These are phyloP conservation scores for Pyrenula massariospora DNA, from an alignment of 495 filamentous ascomycete genomes.

Conservation along the genomic window DNA sequence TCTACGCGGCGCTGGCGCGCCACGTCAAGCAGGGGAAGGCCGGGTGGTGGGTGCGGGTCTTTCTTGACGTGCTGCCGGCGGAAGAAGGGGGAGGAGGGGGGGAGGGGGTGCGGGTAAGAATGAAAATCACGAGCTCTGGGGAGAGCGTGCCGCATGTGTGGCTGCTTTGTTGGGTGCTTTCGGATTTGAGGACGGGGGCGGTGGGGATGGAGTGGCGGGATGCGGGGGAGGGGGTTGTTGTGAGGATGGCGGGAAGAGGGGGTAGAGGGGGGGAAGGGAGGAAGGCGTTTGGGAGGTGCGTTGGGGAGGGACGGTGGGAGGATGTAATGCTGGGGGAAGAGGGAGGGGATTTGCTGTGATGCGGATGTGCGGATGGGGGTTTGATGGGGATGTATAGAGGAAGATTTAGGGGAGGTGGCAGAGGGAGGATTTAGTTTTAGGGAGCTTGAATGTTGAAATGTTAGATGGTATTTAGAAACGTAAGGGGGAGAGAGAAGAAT, in stretches of 20 bases:
- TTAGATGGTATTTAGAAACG: too few relatives aligned
- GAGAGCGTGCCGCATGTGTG: conserved; percentile 50
- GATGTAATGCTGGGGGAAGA: conserved; percentile 6
- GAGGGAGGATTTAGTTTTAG: too few relatives aligned
- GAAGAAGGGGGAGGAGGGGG: neutral
- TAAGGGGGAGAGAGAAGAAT: too few relatives aligned
- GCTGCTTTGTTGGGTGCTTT: conserved; percentile 51
- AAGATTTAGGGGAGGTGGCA: too few relatives aligned
- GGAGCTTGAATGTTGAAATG: too few relatives aligned
- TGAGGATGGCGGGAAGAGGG: conserved; percentile 19
- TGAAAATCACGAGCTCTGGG: conserved; percentile 60
- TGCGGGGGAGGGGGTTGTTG: conserved; percentile 34
- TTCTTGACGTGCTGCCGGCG: neutral
- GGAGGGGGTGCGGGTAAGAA: conserved; percentile 9
- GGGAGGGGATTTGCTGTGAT: too few relatives aligned
- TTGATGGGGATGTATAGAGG: too few relatives aligned
- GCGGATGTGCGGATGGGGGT: too few relatives aligned
- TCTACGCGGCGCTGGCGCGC: neutral
- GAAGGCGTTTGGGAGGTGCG: neutral
- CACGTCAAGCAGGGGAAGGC: neutral
- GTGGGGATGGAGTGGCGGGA: conserved; percentile 49
- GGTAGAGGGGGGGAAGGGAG: neutral
- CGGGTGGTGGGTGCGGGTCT: neutral
- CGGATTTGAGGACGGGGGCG: conserved; percentile 39
- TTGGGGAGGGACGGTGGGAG: too few relatives aligned